phyloP scores from a whole-genome alignment of 345 rosid species.

The Camelina laxa region DNA sequence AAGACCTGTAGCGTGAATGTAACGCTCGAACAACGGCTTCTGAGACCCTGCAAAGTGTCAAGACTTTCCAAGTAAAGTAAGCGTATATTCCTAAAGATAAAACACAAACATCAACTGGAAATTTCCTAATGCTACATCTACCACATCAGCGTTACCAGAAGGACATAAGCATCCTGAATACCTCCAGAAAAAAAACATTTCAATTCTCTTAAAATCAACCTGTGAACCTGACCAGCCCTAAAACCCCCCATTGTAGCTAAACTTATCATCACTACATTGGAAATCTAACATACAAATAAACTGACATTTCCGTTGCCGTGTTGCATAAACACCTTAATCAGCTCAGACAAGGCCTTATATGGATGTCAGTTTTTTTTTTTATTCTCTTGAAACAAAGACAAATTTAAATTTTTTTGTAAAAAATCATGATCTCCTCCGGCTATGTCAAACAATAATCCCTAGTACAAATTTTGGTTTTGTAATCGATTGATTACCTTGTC shows the following conservation, averaged over 20 bases:
- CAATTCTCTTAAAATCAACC: background rate
- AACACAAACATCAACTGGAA: constrained; percentile 1
- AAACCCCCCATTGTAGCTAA: background rate
- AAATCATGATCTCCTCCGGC: constrained; percentile 3
- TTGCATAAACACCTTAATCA: constrained; percentile 19
- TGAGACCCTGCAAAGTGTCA: constrained; percentile 43
- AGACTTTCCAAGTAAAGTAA: constrained; percentile 43
- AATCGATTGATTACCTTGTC: constrained; percentile 46
- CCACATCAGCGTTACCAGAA: background rate
- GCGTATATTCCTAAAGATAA: constrained; percentile 44
- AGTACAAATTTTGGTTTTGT: background rate
- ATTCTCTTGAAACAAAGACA: background rate
- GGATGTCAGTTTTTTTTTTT: background rate
- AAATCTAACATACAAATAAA: background rate
- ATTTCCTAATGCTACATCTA: background rate
- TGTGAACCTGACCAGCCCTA: background rate
- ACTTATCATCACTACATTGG: constrained; percentile 10
- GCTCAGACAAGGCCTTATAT: background rate
- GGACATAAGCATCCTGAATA: background rate
- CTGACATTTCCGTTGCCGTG: background rate
- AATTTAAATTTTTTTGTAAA: too few relatives aligned
- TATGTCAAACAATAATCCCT: background rate
- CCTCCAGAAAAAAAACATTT: background rate
- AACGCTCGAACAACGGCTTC: constrained; percentile 47
- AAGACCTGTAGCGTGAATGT: constrained; percentile 73